Percentiles rank a stretch among this genome's conserved stretches.
These are phyloP conservation scores for Ascochyta pisi DNA, from an alignment of 2,329 filamentous ascomycete species.

Conservation along the genomic window DNA sequence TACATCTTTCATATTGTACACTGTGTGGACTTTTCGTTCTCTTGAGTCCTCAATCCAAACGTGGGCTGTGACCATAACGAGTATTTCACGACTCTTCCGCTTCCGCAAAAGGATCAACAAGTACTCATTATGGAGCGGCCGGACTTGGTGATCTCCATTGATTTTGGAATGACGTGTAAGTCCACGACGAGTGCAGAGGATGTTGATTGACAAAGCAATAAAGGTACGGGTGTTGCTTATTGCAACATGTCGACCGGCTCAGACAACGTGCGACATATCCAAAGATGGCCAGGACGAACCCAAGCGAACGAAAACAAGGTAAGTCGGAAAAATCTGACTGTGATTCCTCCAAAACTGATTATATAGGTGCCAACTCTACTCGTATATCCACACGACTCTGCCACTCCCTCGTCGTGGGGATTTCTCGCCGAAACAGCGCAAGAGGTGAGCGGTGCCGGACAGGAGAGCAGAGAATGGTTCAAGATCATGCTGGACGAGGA, in stretches of 20 bases:
- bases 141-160: constrained; percentile 44
- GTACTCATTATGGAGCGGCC: constrained; percentile 12
- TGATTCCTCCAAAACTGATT: too few relatives aligned
- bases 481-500: constrained; percentile 56
- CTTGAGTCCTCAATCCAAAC: too few relatives aligned
- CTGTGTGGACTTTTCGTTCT: too few relatives aligned
- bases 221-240: constrained; percentile 51
- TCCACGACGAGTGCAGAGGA: neutral
- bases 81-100: too few relatives aligned
- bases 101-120: too few relatives aligned
- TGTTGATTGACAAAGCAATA: neutral
- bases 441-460: constrained; percentile 43
- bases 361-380: constrained; percentile 57
- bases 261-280: constrained; percentile 42
- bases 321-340: too few relatives aligned
- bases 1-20: too few relatives aligned
- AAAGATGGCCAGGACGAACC: constrained; percentile 63
- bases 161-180: constrained; percentile 50
- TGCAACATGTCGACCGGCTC: constrained; percentile 46
- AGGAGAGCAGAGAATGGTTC: constrained; percentile 59
- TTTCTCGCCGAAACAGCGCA: constrained; percentile 55
- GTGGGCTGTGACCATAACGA: too few relatives aligned
- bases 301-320: constrained; percentile 61
- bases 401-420: constrained; percentile 59
- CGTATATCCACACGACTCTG: constrained; percentile 49